phyloP scores from a whole-genome alignment of 2,329 filamentous ascomycete species.

The Neofusicoccum laricinum region DNA sequence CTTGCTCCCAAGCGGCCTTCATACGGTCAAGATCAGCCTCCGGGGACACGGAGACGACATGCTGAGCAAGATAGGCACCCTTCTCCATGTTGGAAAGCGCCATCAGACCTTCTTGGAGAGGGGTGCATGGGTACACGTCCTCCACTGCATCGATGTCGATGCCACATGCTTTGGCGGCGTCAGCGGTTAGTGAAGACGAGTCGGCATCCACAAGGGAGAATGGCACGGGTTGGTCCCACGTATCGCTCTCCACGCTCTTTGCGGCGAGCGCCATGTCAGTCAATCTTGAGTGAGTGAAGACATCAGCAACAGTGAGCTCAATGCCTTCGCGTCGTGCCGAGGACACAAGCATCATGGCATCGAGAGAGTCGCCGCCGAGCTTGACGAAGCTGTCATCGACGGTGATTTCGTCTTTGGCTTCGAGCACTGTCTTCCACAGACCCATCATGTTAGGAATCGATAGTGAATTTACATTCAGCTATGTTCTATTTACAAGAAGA shows the following conservation, averaged over 20 bases:
- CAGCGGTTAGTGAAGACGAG: constrained; percentile 20
- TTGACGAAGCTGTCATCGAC: constrained; percentile 40
- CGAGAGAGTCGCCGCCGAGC: constrained; percentile 38
- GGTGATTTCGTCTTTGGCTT: constrained; percentile 22
- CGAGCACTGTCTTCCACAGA: too few species aligned
- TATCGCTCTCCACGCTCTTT: constrained; percentile 2
- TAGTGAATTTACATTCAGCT: too few species aligned
- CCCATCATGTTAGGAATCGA: too few species aligned
- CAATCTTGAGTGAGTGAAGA: constrained; percentile 21
- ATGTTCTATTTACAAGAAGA: too few species aligned
- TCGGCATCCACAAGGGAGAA: too few species aligned
- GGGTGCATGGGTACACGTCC: constrained; percentile 55
- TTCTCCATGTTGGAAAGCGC: constrained; percentile 51
- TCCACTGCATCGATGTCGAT: not conserved
- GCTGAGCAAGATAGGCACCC: constrained; percentile 51
- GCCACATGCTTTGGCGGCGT: too few species aligned
- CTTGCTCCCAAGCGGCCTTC: constrained; percentile 27
- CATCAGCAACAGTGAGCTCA: constrained; percentile 19
- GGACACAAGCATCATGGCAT: not conserved
- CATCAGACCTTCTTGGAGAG: constrained; percentile 55
- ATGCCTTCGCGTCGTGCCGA: not conserved
- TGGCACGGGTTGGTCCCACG: too few species aligned
- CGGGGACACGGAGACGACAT: constrained; percentile 8
- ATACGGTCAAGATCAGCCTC: constrained; percentile 33
- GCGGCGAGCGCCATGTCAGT: constrained; percentile 17